Conservation (phyloP, 768 basidiomycete species). For the Panaeolus papilionaceus region DNA sequence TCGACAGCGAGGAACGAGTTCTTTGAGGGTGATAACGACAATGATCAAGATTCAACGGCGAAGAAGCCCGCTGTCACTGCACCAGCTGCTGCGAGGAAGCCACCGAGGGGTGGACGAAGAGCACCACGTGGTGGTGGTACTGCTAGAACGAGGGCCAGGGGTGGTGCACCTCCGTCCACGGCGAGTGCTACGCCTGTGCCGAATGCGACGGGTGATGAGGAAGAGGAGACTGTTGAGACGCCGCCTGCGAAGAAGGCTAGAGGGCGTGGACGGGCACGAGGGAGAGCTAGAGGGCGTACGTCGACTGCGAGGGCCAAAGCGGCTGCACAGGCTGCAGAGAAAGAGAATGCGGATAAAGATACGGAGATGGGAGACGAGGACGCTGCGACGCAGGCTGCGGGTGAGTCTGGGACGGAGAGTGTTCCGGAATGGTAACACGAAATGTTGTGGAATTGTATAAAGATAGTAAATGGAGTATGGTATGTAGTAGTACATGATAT, state of each 20-base stretch:
- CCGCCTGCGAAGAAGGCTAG: conserved; percentile 35
- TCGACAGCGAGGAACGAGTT: conserved; percentile 68
- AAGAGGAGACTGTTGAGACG: conserved; percentile 26
- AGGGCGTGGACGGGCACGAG: conserved; percentile 41
- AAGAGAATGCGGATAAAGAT: conserved; percentile 15
- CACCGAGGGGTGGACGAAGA: conserved; percentile 32
- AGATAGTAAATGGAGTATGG: neutral
- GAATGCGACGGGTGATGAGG: conserved; percentile 25
- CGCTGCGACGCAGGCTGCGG: conserved; percentile 2
- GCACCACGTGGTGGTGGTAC: conserved; percentile 26
- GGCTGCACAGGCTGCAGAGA: conserved; percentile 27
- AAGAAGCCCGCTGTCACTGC: conserved; percentile 27
- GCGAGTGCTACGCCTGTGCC: conserved; percentile 22
- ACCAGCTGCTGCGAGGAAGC: conserved; percentile 32
- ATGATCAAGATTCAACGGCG: conserved; percentile 51
- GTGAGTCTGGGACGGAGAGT: conserved; percentile 5
- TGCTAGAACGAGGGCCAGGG: conserved; percentile 30
- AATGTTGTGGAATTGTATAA: neutral
- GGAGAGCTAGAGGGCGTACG: conserved; percentile 41
- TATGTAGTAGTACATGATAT: neutral
- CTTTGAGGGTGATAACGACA: conserved; percentile 76
- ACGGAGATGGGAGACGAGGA: conserved; percentile 5
- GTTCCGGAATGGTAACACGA: neutral
- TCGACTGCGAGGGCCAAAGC: conserved; percentile 35
- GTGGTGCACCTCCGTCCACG: conserved; percentile 21